phyloP scores from a whole-genome alignment of 306 rosid genomes.

The Arachis hypogaea region DNA sequence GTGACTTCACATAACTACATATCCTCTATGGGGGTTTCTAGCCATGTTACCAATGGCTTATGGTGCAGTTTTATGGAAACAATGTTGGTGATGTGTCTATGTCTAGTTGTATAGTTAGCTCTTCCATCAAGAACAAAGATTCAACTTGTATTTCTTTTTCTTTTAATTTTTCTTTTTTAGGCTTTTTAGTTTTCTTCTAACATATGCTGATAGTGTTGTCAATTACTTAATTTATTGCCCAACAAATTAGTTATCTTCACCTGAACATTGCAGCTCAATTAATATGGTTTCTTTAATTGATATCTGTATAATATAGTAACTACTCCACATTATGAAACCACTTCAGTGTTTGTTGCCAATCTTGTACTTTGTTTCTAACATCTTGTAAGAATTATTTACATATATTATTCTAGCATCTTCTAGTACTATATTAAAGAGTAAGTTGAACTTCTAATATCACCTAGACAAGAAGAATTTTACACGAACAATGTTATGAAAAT shows the following conservation, averaged over 20 bases:
- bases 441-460: constrained; percentile 30
- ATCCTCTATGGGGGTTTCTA: constrained; percentile 55
- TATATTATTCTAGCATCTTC: neutral
- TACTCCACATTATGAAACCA: constrained; percentile 16
- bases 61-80: constrained; percentile 49
- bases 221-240: constrained; percentile 30
- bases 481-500: constrained; percentile 6
- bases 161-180: neutral
- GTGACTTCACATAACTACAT: constrained; percentile 37
- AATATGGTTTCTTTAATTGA: constrained; percentile 8
- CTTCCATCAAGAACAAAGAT: constrained; percentile 24
- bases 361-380: no score
- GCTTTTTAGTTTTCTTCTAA: neutral
- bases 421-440: neutral
- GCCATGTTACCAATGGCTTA: constrained; percentile 42
- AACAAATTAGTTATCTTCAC: constrained; percentile 22
- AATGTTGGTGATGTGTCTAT: constrained; percentile 43
- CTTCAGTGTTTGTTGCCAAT: constrained; percentile 18
- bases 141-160: constrained; percentile 31
- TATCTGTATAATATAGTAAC: neutral
- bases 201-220: constrained; percentile 38
- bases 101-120: constrained; percentile 33
- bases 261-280: constrained; percentile 7
- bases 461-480: constrained; percentile 43
- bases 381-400: no score